Conservation (phyloP, 2,329 filamentous ascomycete genomes). For the Teratosphaeria epicoccoides region DNA sequence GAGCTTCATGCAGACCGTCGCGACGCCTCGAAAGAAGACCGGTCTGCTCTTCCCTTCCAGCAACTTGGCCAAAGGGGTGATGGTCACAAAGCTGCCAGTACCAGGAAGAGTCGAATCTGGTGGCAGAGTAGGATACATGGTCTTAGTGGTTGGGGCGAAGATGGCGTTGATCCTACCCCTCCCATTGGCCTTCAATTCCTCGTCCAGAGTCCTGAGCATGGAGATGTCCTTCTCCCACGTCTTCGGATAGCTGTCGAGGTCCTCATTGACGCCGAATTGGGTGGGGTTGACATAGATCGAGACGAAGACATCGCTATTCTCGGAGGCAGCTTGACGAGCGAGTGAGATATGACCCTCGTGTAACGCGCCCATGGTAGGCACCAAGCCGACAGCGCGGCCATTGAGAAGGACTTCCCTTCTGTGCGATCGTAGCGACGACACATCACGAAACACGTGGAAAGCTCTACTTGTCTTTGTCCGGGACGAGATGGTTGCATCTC, state of each 20-base stretch:
- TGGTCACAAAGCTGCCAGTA: conserved; percentile 78
- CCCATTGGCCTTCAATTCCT: conserved; percentile 49
- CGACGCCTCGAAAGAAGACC: conserved; percentile 92
- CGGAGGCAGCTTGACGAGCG: conserved; percentile 69
- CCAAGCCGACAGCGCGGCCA: conserved; percentile 68
- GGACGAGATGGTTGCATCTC: not conserved
- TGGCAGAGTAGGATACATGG: conserved; percentile 81
- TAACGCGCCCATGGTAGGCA: conserved; percentile 97
- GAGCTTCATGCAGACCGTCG: conserved; percentile 90
- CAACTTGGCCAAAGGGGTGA: conserved; percentile 71
- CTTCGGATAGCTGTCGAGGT: conserved; percentile 77
- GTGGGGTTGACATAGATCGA: conserved; percentile 94
- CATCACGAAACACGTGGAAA: conserved; percentile 66
- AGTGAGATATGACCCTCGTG: conserved; percentile 83
- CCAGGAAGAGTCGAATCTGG: conserved; percentile 61
- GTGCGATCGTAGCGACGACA: conserved; percentile 59
- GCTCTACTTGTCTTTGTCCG: conserved; percentile 17
- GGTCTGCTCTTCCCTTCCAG: conserved; percentile 79
- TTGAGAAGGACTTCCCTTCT: conserved; percentile 55
- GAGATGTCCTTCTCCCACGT: conserved; percentile 73
- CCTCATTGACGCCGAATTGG: conserved; percentile 84
- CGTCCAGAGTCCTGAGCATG: conserved; percentile 57
- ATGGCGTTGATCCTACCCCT: conserved; percentile 65
- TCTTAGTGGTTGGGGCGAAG: conserved; percentile 70
- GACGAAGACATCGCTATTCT: conserved; percentile 80